Evolutionary conservation across 345 rosid species (phyloP).

Genomic region (Hibiscus trionum): DNA sequence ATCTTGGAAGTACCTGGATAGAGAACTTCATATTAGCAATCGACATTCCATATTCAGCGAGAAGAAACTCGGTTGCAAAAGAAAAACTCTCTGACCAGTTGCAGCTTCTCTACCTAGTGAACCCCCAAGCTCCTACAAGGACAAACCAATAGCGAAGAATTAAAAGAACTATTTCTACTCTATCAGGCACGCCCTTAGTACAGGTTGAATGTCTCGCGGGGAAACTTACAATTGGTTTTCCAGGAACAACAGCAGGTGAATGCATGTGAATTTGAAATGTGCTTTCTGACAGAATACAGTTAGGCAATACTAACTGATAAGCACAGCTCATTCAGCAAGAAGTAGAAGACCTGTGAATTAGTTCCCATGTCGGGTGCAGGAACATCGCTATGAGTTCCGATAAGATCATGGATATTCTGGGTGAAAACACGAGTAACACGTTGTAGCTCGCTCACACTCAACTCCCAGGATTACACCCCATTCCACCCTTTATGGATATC

Average conservation of each 20-base stretch:
- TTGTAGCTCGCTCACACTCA: conserved; percentile 11
- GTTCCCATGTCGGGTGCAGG: conserved; percentile 11
- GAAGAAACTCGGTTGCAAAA: too few relatives aligned
- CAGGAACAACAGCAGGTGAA: too few relatives aligned
- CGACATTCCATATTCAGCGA: too few relatives aligned
- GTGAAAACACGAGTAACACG: background rate
- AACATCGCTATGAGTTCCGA: background rate
- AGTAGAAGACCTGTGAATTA: background rate
- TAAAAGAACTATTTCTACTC: background rate
- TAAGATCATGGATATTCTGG: conserved; percentile 5
- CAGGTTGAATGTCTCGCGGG: background rate
- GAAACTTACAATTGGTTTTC: conserved; percentile 25
- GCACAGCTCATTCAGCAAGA: background rate
- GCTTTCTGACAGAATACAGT: too few relatives aligned
- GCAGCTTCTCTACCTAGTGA: too few relatives aligned
- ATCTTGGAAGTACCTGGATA: conserved; percentile 8
- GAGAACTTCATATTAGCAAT: background rate
- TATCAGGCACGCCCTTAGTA: background rate
- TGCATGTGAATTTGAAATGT: background rate
- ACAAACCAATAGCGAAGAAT: background rate
- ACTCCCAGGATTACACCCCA: conserved; percentile 33
- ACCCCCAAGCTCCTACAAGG: conserved; percentile 35
- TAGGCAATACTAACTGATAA: too few relatives aligned
- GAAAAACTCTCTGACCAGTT: too few relatives aligned
- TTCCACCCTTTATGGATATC: conserved; percentile 43